Base-by-base conservation (phyloP, 2,329 filamentous ascomycete genomes). In the Trichophyton mentagrophytes region DNA sequence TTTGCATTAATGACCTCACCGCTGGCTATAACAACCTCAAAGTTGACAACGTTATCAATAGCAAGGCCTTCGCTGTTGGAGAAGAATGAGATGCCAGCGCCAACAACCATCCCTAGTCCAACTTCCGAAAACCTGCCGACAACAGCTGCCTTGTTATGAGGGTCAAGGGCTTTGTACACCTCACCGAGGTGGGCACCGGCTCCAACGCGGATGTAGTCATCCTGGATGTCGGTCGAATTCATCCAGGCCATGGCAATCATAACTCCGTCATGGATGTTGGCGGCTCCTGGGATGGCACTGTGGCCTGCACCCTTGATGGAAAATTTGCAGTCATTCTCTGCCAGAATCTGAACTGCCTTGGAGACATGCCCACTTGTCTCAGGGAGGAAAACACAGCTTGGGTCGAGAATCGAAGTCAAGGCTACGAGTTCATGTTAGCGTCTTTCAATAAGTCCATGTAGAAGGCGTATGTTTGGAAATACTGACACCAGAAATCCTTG, bases 331-430 rank as follows among this genome's bases (percentile, higher is more conserved):
- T 17, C 40, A 17, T n/a, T 42, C 40, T n/a, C 15, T 42, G 40
- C 13, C 8, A 36, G 15, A 42, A 42, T 15, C 3, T 11, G 40
- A 17, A 42, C 13, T 36, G 33, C 33, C 63, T 62, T 51, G 64
- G 66, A n/a, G 30, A 61, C 47, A 59, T 59, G 25, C n/a, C 68
- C 3, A 63, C 67, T 11, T 61, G 40, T 17, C 40, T 42, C 13
- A 42, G 40, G 40, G 2, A 42, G 40, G 40, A 42, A 42, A 17
- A 42, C 13, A 17, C 40, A 42, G n/a, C 40, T 42, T 42, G 40
- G 40, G 33, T 11, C 9, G 33, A 36, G 33, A 36, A 36, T 36
- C 8, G 33, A 36, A 36, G 33, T 36, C 33, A 36, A 36, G 8
- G 33, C 33, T 36, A 36, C 33, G 3, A 8, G 7, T 36, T 13